These are phyloP conservation scores for Apophysomyces sp. DNA, from an alignment of 371 early-diverging fungal genomes.

Conservation along the genomic window DNA sequence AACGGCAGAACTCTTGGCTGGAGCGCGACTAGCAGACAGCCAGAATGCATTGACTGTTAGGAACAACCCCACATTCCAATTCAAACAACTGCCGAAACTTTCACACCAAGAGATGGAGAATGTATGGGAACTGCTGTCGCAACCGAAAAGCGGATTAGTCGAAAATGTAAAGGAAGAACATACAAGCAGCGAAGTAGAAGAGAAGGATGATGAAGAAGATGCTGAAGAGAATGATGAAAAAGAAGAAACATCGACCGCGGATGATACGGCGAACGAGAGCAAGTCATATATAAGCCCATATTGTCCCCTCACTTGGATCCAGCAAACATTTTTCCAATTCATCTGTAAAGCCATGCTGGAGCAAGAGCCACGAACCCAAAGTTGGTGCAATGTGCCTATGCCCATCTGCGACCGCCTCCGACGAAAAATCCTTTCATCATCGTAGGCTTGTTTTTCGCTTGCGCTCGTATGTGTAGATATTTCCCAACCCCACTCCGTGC, in stretches of 20 bases:
- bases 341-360: not conserved
- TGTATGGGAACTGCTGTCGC: not conserved
- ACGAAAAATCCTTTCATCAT: not conserved
- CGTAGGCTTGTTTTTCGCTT: not conserved
- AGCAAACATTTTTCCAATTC: not conserved
- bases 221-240: no score
- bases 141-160: not conserved
- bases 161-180: not conserved
- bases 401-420: not conserved
- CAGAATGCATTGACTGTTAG: not conserved
- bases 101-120: not conserved
- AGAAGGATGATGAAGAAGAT: no score
- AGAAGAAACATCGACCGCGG: no score
- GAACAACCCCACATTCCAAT: not conserved
- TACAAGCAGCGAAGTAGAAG: not conserved
- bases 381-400: not conserved
- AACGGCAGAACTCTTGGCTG: slow-evolving; percentile 27
- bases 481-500: not conserved
- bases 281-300: no score
- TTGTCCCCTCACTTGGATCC: not conserved
- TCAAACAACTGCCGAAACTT: not conserved
- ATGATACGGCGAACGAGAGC: not conserved
- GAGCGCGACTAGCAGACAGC: slow-evolving; percentile 15
- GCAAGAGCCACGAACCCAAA: not conserved
- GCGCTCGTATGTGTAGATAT: not conserved